These are phyloP conservation scores for Nitzschia sp. DNA, from an alignment of 108 stramenopile species.

Conservation along the genomic window DNA sequence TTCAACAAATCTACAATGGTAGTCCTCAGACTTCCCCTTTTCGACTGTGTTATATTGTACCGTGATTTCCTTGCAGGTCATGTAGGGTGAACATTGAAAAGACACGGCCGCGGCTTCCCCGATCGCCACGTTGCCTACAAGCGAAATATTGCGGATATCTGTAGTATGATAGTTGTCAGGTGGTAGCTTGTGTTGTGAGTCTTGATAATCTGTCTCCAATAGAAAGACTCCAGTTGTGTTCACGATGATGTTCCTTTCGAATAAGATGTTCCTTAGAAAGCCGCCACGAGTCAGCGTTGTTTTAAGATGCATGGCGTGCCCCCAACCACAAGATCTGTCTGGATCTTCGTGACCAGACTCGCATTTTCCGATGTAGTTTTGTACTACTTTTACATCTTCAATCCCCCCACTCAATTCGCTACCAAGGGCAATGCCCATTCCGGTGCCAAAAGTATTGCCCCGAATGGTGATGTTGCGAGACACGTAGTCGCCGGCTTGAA, in stretches of 20 bases:
- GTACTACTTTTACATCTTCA: conserved; percentile 15
- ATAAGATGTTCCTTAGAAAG: conserved; percentile 23
- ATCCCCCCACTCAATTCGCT: conserved; percentile 41
- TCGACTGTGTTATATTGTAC: background rate
- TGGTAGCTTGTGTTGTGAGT: background rate
- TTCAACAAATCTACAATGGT: background rate
- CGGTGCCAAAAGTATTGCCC: conserved; percentile 26
- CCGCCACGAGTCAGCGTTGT: conserved; percentile 29
- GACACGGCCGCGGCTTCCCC: conserved; percentile 5
- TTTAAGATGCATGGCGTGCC: conserved; percentile 36
- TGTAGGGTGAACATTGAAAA: conserved; percentile 5
- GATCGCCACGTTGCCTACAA: conserved; percentile 3
- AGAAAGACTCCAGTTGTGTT: conserved; percentile 27
- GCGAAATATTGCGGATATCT: background rate
- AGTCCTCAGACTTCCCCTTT: background rate
- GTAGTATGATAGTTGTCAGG: conserved; percentile 9
- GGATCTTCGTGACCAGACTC: conserved; percentile 21
- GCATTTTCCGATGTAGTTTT: conserved; percentile 26
- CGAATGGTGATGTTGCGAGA: conserved; percentile 30
- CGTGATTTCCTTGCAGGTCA: conserved; percentile 7
- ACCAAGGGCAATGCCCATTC: conserved; percentile 39
- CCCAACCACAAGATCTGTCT: conserved; percentile 27
- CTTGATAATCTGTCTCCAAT: conserved; percentile 32
- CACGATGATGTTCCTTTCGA: conserved; percentile 25
- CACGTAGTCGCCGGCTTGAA: conserved; percentile 11